These are phyloP conservation scores for Xanthoparmelia taractica DNA, from an alignment of 495 filamentous ascomycete genomes.

Conservation along the genomic window DNA sequence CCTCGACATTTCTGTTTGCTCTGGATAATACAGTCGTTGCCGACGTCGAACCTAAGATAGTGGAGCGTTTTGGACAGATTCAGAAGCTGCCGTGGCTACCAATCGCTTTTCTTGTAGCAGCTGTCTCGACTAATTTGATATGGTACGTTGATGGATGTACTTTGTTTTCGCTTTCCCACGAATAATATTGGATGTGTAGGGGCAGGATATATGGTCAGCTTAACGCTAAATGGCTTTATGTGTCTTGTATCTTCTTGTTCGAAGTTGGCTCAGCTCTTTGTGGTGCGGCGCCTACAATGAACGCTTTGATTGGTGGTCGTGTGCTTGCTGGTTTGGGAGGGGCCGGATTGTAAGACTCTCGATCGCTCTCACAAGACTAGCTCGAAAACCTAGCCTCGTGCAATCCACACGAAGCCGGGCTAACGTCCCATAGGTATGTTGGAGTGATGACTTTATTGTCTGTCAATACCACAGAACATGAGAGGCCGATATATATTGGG, in stretches of 20 bases:
- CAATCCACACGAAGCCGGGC: no score
- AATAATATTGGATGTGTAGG: constrained; percentile 6
- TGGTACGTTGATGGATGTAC: constrained; percentile 32
- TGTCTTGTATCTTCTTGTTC: constrained; percentile 38
- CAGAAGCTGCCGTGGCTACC: constrained; percentile 51
- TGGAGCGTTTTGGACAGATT: constrained; percentile 42
- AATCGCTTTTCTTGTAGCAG: constrained; percentile 45
- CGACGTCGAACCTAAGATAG: constrained; percentile 47
- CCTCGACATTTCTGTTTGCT: constrained; percentile 46
- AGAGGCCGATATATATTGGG: constrained; percentile 39
- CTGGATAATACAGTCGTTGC: constrained; percentile 58
- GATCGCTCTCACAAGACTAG: constrained; percentile 19
- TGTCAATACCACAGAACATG: constrained; percentile 33
- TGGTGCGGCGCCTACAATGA: constrained; percentile 37
- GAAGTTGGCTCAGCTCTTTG: constrained; percentile 37
- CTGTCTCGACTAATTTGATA: constrained; percentile 39
- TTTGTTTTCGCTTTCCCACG: constrained; percentile 4
- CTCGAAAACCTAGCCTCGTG: no score
- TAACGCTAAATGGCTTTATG: constrained; percentile 41
- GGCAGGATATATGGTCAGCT: constrained; percentile 24
- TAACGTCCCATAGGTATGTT: constrained; percentile 13
- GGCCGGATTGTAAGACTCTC: constrained; percentile 19
- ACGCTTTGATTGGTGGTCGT: constrained; percentile 37
- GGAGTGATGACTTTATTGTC: constrained; percentile 39
- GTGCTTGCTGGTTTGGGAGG: constrained; percentile 31